Base-by-base conservation (phyloP, 2,329 filamentous ascomycete species). In the Calonectria crousiana region DNA sequence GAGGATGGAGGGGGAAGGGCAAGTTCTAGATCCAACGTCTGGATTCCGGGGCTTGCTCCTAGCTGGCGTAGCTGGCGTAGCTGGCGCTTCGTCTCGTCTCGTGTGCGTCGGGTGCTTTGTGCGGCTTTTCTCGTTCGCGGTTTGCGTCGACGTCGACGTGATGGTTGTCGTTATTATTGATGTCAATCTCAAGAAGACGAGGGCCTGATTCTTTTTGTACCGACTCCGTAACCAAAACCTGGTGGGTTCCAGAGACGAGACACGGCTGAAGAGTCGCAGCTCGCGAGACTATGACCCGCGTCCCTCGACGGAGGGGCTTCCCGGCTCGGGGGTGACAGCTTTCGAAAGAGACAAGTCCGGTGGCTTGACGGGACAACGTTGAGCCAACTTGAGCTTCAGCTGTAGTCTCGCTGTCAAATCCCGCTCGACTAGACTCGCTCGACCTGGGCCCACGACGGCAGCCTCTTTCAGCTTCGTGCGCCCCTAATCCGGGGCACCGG, bases 401-500 rank as follows among this genome's bases (percentile, higher is more conserved):
- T 53, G 26, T 36, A 47, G 26, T 38, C 53, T 38, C 28, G 34
- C 11, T 53, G 64, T 71, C 49, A 36, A 47, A 68, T 53, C 47
- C 47, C 52, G 26, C 76, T 66, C 74, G 69, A 74, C 49, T 71
- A 74, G 34, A 58, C 74, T 74, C 38, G 64, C 65, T 67, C 67
- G 71, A 69, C 75, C 44, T 79, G 53, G 73, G 70, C 78, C 78
- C 69, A 67, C 62, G 77, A 77, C 77, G 72, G 78, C 77, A 73
- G 74, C 76, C 73, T 73, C 60, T 58, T 76, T 77, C 67, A 72
- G 68, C 77, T 74, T 74, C 74, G 28, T 67, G 66, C 69, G 66
- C 72, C 73, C 71, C 74, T 69, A 20, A 75, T 72, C 73, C 69
- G 76, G 76, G 79, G 73, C 73, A 30, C 49, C 65, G 62, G 76